Evolutionary conservation across 202 grass and related monocot species (phyloP).

Genomic region (Dendrocalamus latiflorus): DNA sequence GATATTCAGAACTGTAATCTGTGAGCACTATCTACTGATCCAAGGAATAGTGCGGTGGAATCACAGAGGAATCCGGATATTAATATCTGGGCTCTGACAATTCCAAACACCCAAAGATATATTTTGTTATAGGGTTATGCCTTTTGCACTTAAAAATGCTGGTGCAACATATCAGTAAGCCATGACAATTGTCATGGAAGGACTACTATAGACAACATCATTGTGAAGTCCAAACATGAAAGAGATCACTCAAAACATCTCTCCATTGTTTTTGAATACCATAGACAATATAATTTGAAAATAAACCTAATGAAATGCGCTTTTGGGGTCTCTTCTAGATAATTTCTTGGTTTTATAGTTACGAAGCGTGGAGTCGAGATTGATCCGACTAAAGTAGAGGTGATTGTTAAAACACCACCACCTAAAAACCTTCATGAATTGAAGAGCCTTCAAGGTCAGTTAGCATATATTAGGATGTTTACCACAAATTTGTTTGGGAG

Average conservation of each 20-base stretch:
- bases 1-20: no score
- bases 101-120: no score
- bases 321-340: background rate
- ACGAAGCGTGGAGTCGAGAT: background rate
- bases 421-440: no score
- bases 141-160: conserved; percentile 9
- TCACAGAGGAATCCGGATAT: no score
- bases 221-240: background rate
- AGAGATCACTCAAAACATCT: background rate
- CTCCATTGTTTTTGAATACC: background rate
- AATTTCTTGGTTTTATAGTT: conserved; percentile 1
- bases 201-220: background rate
- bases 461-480: no score
- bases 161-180: background rate
- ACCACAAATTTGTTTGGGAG: no score
- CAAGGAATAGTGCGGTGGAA: no score
- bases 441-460: no score
- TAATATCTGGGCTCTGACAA: no score
- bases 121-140: conserved; percentile 9
- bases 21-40: no score
- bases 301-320: conserved; percentile 13
- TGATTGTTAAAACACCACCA: no score
- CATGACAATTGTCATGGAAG: background rate
- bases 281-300: background rate
- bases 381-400: no score